Evolutionary conservation across 2,329 filamentous ascomycete genomes (phyloP).

Genomic region (Colletotrichum orbiculare): DNA sequence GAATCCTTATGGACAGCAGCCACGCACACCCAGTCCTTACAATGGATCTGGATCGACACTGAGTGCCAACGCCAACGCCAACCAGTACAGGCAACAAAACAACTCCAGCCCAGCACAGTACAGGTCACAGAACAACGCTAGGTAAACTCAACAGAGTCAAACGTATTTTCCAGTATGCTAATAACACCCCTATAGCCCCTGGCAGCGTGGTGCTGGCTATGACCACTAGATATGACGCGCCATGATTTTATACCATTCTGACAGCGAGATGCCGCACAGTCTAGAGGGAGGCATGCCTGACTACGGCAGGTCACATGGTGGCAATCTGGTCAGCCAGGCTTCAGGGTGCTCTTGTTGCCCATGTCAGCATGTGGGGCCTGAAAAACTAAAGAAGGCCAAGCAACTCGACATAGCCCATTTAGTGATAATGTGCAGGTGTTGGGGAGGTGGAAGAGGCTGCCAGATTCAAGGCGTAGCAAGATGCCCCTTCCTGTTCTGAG

Average conservation of each 20-base stretch:
- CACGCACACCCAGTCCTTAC: constrained; percentile 51
- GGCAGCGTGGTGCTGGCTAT: constrained; percentile 59
- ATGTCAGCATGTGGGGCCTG: too few relatives aligned
- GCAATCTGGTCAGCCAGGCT: neutral
- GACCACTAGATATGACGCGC: constrained; percentile 44
- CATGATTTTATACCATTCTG: constrained; percentile 21
- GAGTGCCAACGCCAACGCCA: constrained; percentile 41
- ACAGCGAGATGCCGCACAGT: constrained; percentile 16
- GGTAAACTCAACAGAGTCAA: constrained; percentile 41
- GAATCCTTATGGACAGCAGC: constrained; percentile 38
- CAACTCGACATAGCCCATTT: constrained; percentile 7
- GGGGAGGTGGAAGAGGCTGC: neutral
- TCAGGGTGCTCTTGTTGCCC: neutral
- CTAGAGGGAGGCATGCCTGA: neutral
- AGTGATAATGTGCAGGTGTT: constrained; percentile 17
- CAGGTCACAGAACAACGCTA: constrained; percentile 52
- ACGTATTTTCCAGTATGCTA: constrained; percentile 35
- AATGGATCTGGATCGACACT: constrained; percentile 45
- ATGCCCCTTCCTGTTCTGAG: constrained; percentile 1
- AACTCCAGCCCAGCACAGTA: constrained; percentile 48
- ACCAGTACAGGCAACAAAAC: constrained; percentile 44
- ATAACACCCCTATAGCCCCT: constrained; percentile 46
- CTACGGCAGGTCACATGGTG: neutral
- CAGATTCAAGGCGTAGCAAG: too few relatives aligned
- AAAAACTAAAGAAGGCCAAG: neutral